Percentiles rank a stretch among this genome's conserved stretches.
Evolutionary conservation across 257 asterid species (phyloP).

Genomic region (Scutellaria baicalensis): DNA sequence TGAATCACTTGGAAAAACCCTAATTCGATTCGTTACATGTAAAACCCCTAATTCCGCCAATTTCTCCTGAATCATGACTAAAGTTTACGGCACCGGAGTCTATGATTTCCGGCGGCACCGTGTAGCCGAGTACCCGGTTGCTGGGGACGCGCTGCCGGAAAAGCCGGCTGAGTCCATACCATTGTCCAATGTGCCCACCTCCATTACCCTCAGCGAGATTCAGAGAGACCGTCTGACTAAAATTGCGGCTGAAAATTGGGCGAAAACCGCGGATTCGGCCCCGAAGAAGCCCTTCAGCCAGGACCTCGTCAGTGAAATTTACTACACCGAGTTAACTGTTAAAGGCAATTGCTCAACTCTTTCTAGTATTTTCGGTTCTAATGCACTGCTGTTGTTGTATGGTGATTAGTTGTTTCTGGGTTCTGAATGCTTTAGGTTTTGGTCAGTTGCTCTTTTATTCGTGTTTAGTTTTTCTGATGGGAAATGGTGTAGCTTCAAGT

Average conservation of each 20-base stretch:
- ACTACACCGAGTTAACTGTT: slow-evolving; percentile 71
- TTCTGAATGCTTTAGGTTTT: neutral
- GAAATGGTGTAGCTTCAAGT: neutral
- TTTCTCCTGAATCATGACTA: slow-evolving; percentile 35
- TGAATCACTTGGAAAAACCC: slow-evolving; percentile 9
- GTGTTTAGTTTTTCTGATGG: neutral
- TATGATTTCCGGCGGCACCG: slow-evolving; percentile 89
- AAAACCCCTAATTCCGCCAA: neutral
- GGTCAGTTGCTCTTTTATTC: neutral
- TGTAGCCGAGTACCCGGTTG: slow-evolving; percentile 88
- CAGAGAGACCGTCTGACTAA: slow-evolving; percentile 85
- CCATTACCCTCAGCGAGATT: slow-evolving; percentile 83
- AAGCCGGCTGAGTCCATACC: slow-evolving; percentile 55
- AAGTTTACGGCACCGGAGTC: slow-evolving; percentile 72
- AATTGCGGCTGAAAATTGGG: slow-evolving; percentile 82
- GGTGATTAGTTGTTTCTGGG: neutral
- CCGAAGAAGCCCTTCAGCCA: slow-evolving; percentile 61
- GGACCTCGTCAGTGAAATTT: slow-evolving; percentile 73
- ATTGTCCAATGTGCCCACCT: slow-evolving; percentile 46
- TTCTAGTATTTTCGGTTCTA: neutral
- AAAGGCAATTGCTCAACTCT: slow-evolving; percentile 38
- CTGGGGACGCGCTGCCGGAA: slow-evolving; percentile 34
- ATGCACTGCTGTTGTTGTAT: neutral
- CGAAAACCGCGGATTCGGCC: slow-evolving; percentile 40
- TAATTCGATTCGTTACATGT: slow-evolving; percentile 10